Conservation (phyloP, 169 alveolate species). For the Ichthyophthirius multifiliis region DNA sequence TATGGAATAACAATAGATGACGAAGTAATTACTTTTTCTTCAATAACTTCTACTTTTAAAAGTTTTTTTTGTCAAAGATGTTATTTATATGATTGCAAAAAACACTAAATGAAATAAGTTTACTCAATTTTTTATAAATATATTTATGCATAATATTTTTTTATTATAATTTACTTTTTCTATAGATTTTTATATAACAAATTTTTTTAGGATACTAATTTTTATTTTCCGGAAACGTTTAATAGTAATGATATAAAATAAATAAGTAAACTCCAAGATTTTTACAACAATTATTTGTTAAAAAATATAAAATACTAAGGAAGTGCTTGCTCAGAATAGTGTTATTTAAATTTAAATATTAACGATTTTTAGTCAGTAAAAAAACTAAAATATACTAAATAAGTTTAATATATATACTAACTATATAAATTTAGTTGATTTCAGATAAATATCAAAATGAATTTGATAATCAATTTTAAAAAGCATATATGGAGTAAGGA, state of each 20-base stretch:
- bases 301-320: neutral
- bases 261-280: neutral
- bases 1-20: constrained; percentile 5
- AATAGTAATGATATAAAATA: neutral
- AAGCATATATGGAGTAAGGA: neutral
- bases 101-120: neutral
- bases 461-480: no score
- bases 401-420: neutral
- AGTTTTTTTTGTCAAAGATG: constrained; percentile 2
- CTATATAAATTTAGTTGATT: neutral
- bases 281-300: neutral
- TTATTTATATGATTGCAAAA: neutral
- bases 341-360: no score
- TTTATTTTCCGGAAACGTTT: neutral
- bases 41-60: neutral
- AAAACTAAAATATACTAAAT: neutral
- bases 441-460: neutral
- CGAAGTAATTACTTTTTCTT: neutral
- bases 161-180: no score
- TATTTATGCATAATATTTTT: neutral
- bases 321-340: neutral
- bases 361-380: neutral
- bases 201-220: neutral
- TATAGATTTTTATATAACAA: no score
- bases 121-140: neutral